phyloP scores from a whole-genome alignment of 768 basidiomycete genomes.

The Leccinum subgranulosum region DNA sequence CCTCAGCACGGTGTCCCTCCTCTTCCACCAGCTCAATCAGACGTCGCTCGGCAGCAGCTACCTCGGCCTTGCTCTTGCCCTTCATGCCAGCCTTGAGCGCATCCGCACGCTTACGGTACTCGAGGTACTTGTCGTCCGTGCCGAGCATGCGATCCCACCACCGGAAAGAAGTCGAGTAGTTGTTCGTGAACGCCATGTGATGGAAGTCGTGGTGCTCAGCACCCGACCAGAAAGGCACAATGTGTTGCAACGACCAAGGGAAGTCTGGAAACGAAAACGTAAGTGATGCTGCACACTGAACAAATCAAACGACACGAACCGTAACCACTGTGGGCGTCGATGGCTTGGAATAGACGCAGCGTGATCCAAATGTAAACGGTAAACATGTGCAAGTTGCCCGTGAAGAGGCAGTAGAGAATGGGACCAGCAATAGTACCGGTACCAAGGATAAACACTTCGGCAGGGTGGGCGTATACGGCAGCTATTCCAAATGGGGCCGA shows the following conservation, averaged over 20 bases:
- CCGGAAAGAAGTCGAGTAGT: slow-evolving; percentile 91
- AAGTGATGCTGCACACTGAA: background rate
- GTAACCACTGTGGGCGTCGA: slow-evolving; percentile 97
- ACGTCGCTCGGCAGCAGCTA: slow-evolving; percentile 53
- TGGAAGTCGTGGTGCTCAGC: slow-evolving; percentile 99
- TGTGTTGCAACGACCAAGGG: slow-evolving; percentile 94
- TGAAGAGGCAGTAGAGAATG: slow-evolving; percentile 78
- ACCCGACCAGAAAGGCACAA: slow-evolving; percentile 94
- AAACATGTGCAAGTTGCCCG: slow-evolving; percentile 75
- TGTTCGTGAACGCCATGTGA: slow-evolving; percentile 94
- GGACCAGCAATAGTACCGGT: slow-evolving; percentile 89
- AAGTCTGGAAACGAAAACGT: slow-evolving; percentile 57
- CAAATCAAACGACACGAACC: slow-evolving; percentile 43
- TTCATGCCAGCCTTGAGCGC: slow-evolving; percentile 58
- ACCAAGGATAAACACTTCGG: slow-evolving; percentile 93
- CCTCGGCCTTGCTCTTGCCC: slow-evolving; percentile 51
- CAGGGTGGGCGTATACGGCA: slow-evolving; percentile 97
- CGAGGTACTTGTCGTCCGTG: slow-evolving; percentile 87
- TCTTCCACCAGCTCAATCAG: slow-evolving; percentile 68
- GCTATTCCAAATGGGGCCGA: slow-evolving; percentile 96
- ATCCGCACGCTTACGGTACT: slow-evolving; percentile 65
- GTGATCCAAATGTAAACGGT: slow-evolving; percentile 95
- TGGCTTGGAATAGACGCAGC: slow-evolving; percentile 92
- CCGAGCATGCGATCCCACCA: slow-evolving; percentile 91
- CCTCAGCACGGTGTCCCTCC: slow-evolving; percentile 71